Conservation (phyloP, 2,329 filamentous ascomycete species). For the Elsinoe batatas region DNA sequence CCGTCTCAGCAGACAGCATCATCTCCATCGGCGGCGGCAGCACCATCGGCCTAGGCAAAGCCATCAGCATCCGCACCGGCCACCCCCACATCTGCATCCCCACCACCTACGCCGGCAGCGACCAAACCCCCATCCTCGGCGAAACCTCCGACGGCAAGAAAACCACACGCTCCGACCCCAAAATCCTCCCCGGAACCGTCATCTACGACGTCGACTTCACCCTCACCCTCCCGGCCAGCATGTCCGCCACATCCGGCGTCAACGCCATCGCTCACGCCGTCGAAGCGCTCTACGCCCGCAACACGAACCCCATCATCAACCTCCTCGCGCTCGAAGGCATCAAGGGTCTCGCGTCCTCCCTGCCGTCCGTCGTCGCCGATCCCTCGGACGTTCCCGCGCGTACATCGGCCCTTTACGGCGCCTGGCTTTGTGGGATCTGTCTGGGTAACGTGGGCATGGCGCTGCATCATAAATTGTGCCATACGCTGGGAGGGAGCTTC, state of each 20-base stretch:
- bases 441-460: slow-evolving; percentile 53
- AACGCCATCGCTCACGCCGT: slow-evolving; percentile 57
- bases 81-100: slow-evolving; percentile 28
- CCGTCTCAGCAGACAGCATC: slow-evolving; percentile 42
- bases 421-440: slow-evolving; percentile 54
- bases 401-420: slow-evolving; percentile 48
- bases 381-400: slow-evolving; percentile 39
- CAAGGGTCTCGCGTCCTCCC: slow-evolving; percentile 41
- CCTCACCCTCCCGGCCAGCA: slow-evolving; percentile 43
- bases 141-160: slow-evolving; percentile 51
- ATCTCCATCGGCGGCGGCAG: slow-evolving; percentile 54
- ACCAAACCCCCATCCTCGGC: slow-evolving; percentile 56
- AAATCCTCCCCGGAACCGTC: slow-evolving; percentile 50
- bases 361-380: slow-evolving; percentile 44
- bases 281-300: slow-evolving; percentile 53
- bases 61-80: slow-evolving; percentile 26
- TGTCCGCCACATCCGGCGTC: slow-evolving; percentile 51
- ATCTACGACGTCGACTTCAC: slow-evolving; percentile 58
- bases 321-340: slow-evolving; percentile 51
- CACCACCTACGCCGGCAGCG: slow-evolving; percentile 32
- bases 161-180: slow-evolving; percentile 47
- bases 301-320: slow-evolving; percentile 51
- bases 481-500: slow-evolving; percentile 54
- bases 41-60: slow-evolving; percentile 48
- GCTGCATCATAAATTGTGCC: slow-evolving; percentile 59